Percentiles rank a stretch among this genome's conserved stretches.
Conservation (phyloP, 805 yeast species). For the Tetrapisispora pingtungensis region DNA sequence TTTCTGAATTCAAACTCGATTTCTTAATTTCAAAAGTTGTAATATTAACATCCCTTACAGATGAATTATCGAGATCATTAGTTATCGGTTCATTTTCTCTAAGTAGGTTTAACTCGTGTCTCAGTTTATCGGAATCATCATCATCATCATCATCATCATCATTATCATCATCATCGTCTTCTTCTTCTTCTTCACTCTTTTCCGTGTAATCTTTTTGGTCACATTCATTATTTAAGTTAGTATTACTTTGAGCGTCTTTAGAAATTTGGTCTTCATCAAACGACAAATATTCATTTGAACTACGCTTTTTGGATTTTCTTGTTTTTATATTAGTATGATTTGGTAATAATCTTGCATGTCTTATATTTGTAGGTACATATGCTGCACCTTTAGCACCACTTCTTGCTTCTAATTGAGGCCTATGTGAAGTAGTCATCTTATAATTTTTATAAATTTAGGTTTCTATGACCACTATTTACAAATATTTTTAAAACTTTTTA, state of each 20-base stretch:
- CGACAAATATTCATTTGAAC: neutral
- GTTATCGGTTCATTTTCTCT: conserved; percentile 30
- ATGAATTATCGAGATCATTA: conserved; percentile 20
- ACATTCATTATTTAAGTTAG: conserved; percentile 1
- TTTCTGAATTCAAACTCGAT: conserved; percentile 21
- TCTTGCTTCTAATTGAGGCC: conserved; percentile 60
- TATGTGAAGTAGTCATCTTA: conserved; percentile 56
- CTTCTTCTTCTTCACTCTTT: conserved; percentile 2
- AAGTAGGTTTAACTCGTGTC: conserved; percentile 28
- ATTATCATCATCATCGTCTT: conserved; percentile 8
- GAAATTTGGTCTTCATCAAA: neutral
- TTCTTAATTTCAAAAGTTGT: no score
- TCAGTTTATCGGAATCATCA: conserved; percentile 29
- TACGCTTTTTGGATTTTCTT: neutral
- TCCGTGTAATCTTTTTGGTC: no score
- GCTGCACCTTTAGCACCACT: conserved; percentile 38
- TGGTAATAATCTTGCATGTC: conserved; percentile 45
- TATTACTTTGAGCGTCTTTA: neutral
- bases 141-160: conserved; percentile 13
- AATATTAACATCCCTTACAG: no score
- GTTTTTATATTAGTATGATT: conserved; percentile 43
- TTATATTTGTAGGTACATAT: conserved; percentile 35
- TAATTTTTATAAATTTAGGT: no score
- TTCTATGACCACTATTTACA: no score
- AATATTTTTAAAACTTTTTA: no score